A percentile compares a stretch with the other conserved stretches of the same genome.
phyloP scores from a whole-genome alignment of 2,329 filamentous ascomycete genomes.

The Dissoconium aciculare region DNA sequence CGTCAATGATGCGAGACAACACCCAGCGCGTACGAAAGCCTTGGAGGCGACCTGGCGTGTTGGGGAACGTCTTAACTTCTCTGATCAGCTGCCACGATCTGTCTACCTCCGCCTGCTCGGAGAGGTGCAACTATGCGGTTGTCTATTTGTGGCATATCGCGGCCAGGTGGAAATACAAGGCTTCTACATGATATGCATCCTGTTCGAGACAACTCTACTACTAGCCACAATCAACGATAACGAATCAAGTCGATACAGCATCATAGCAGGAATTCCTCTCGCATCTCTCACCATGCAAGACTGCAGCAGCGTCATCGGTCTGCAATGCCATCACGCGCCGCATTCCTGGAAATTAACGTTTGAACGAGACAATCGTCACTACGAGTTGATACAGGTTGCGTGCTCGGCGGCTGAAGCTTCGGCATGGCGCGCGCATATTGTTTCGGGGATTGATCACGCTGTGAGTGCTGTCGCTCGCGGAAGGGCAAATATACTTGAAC shows the following conservation, averaged over 20 bases:
- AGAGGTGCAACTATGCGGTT: conserved; percentile 66
- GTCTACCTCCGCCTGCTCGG: conserved; percentile 61
- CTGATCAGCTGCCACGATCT: conserved; percentile 45
- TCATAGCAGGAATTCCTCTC: conserved; percentile 60
- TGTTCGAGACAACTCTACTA: conserved; percentile 70
- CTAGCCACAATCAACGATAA: conserved; percentile 55
- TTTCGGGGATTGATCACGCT: conserved; percentile 36
- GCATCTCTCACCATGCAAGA: conserved; percentile 53
- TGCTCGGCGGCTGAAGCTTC: conserved; percentile 67
- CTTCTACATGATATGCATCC: conserved; percentile 66
- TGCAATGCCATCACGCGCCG: conserved; percentile 74
- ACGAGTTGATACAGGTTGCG: conserved; percentile 75
- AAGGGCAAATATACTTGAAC: conserved; percentile 32
- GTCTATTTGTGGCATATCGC: conserved; percentile 71
- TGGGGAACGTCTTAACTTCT: conserved; percentile 65
- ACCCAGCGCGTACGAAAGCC: conserved; percentile 50
- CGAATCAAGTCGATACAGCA: conserved; percentile 52
- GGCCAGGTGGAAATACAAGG: conserved; percentile 52
- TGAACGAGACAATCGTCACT: conserved; percentile 58
- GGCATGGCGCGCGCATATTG: conserved; percentile 61
- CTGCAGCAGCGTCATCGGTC: conserved; percentile 58
- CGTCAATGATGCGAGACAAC: conserved; percentile 74
- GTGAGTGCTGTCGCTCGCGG: conserved; percentile 37
- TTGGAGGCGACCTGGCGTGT: conserved; percentile 75
- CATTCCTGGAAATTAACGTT: conserved; percentile 90